Conservation (phyloP, 768 basidiomycete genomes). For the Paxillus rubicundulus region DNA sequence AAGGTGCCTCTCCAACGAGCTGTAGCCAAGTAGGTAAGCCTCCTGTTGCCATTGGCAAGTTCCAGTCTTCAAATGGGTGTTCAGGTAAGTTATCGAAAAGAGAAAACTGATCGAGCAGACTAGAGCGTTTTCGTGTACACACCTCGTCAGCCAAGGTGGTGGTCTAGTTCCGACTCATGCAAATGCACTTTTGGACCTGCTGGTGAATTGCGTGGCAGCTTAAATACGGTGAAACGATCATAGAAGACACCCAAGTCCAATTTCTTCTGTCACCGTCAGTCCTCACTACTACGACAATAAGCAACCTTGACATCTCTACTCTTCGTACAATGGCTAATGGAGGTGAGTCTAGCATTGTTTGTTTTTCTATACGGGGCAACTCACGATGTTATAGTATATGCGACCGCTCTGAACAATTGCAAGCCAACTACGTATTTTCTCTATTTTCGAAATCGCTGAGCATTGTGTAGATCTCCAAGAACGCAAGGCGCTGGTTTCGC, state of each 20-base stretch:
- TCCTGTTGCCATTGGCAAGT: constrained; percentile 6
- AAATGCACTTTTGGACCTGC: constrained; percentile 4
- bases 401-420: constrained; percentile 48
- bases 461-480: constrained; percentile 37
- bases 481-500: constrained; percentile 23
- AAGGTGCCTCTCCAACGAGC: background rate
- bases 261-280: background rate
- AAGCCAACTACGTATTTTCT: constrained; percentile 14
- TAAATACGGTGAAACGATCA: constrained; percentile 22
- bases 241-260: background rate
- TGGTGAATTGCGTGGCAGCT: constrained; percentile 4
- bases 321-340: constrained; percentile 16
- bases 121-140: background rate
- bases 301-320: background rate
- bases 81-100: constrained; percentile 15
- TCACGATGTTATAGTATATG: constrained; percentile 27
- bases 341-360: constrained; percentile 13
- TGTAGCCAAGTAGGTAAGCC: background rate
- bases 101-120: constrained; percentile 1
- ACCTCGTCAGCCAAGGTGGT: background rate
- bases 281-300: background rate
- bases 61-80: constrained; percentile 21
- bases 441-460: background rate
- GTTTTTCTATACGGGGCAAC: background rate
- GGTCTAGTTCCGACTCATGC: background rate